Conservation (phyloP, 495 filamentous ascomycete species). For the Penicillium dipodomyicola region DNA sequence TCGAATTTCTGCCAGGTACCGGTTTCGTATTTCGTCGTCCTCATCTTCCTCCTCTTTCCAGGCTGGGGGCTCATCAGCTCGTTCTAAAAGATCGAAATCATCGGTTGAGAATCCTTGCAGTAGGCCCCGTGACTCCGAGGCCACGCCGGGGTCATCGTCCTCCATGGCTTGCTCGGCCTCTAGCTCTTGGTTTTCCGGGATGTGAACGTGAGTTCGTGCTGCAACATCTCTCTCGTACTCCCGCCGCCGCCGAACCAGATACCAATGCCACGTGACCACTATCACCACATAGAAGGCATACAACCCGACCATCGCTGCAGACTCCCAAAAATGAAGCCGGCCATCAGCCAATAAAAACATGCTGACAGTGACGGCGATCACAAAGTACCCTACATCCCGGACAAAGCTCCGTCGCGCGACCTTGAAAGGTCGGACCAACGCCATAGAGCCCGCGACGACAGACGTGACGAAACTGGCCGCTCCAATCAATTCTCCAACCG, state of each 20-base stretch:
- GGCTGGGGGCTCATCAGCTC: slow-evolving; percentile 45
- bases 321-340: slow-evolving; percentile 81
- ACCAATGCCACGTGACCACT: slow-evolving; percentile 95
- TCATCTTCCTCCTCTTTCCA: slow-evolving; percentile 55
- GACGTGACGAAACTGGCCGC: slow-evolving; percentile 95
- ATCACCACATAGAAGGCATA: slow-evolving; percentile 87
- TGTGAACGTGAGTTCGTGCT: slow-evolving; percentile 69
- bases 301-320: slow-evolving; percentile 81
- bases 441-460: slow-evolving; percentile 96
- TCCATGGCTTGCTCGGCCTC: slow-evolving; percentile 67
- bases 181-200: slow-evolving; percentile 64
- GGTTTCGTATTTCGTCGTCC: slow-evolving; percentile 67
- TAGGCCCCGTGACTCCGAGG: slow-evolving; percentile 51
- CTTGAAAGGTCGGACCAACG: slow-evolving; percentile 85
- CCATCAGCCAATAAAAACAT: slow-evolving; percentile 87
- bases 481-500: slow-evolving; percentile 90
- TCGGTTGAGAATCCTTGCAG: slow-evolving; percentile 53
- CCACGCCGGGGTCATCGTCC: slow-evolving; percentile 65
- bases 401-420: slow-evolving; percentile 86
- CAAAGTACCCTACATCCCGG: slow-evolving; percentile 90
- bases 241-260: slow-evolving; percentile 58
- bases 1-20: slow-evolving; percentile 77
- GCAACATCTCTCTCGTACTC: slow-evolving; percentile 61
- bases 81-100: slow-evolving; percentile 74
- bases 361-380: slow-evolving; percentile 80